Evolutionary conservation across 106 monocot species (phyloP).

Genomic region (Xerophyta viscosa): DNA sequence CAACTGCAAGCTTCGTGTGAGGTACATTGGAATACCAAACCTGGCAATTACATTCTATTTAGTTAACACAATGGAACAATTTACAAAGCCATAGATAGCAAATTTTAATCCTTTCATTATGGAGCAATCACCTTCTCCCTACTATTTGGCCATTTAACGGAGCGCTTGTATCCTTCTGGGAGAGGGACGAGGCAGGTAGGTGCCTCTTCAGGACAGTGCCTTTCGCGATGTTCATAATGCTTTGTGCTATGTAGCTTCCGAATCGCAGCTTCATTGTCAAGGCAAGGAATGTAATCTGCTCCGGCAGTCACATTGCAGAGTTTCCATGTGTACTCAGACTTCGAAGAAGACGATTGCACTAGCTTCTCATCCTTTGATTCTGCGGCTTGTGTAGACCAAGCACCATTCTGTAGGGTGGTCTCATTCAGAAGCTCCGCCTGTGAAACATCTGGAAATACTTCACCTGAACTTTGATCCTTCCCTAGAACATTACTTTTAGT

Average conservation of each 20-base stretch:
- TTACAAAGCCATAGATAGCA: no score
- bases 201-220: constrained; percentile 72
- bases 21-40: constrained; percentile 91
- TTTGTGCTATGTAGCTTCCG: constrained; percentile 52
- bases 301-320: constrained; percentile 64
- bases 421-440: constrained; percentile 79
- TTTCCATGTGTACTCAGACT: constrained; percentile 49
- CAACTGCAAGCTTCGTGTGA: constrained; percentile 59
- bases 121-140: constrained; percentile 58
- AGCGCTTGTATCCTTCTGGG: constrained; percentile 63
- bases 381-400: constrained; percentile 62
- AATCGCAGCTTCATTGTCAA: constrained; percentile 68
- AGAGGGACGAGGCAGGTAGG: constrained; percentile 83
- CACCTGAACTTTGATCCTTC: constrained; percentile 22
- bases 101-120: background rate
- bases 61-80: no score
- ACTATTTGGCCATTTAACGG: constrained; percentile 78
- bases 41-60: constrained; percentile 42
- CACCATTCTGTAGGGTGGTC: constrained; percentile 34
- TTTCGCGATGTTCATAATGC: constrained; percentile 84
- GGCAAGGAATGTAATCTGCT: constrained; percentile 84
- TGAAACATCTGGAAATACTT: constrained; percentile 53
- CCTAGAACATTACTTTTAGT: constrained; percentile 7
- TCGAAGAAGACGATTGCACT: constrained; percentile 31
- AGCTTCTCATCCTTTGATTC: constrained; percentile 77